Conservation (phyloP, 306 rosid genomes). For the Glycine soja region DNA sequence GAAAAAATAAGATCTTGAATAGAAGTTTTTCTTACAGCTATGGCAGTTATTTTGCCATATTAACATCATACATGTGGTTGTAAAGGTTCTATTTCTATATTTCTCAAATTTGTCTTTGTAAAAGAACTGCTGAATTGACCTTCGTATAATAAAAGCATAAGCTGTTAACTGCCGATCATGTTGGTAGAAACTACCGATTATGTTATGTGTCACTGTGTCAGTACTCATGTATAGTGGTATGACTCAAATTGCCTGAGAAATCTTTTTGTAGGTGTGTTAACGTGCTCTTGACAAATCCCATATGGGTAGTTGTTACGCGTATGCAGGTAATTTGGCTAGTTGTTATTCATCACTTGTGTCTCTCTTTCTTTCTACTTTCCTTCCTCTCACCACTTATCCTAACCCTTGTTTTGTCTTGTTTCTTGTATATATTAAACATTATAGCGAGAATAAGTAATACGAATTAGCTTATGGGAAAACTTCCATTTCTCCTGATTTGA, state of each 20-base stretch:
- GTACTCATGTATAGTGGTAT: conserved; percentile 33
- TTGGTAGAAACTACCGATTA: conserved; percentile 14
- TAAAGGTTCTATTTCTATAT: conserved; percentile 11
- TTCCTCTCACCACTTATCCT: not conserved
- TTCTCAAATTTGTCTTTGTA: conserved; percentile 14
- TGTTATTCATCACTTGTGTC: conserved; percentile 12
- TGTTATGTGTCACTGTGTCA: conserved; percentile 5
- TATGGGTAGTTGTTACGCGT: conserved; percentile 93
- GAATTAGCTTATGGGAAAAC: not conserved
- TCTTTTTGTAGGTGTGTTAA: conserved; percentile 83
- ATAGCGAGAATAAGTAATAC: not conserved
- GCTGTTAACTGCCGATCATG: conserved; percentile 12
- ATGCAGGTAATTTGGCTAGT: conserved; percentile 76
- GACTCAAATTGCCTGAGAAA: conserved; percentile 35
- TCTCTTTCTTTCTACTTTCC: conserved; percentile 14
- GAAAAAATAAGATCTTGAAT: too few species aligned
- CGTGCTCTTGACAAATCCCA: conserved; percentile 91
- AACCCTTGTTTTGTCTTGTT: conserved; percentile 5
- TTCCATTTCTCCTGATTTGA: conserved; percentile 7
- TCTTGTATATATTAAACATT: conserved; percentile 30
- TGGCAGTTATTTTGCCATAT: not conserved
- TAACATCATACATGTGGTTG: not conserved
- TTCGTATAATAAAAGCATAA: conserved; percentile 14
- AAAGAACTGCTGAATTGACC: not conserved
- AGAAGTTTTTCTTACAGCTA: too few species aligned